Conservation (phyloP, 2,329 filamentous ascomycete species). For the Cordyceps fumosorosea region DNA sequence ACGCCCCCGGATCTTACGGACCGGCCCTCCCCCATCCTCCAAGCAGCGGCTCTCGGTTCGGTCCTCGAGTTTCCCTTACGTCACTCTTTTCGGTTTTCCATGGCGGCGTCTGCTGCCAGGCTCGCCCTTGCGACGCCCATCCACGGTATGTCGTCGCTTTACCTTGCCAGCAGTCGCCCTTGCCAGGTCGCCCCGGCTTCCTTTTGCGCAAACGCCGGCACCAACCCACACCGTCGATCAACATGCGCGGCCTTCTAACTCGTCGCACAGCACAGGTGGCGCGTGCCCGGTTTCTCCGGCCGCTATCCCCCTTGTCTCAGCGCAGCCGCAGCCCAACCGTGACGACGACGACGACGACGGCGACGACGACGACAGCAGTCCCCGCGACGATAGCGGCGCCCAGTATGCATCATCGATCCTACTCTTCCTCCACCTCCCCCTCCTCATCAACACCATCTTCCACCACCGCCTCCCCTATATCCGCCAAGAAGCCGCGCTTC, state of each 20-base stretch:
- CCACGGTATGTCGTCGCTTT: not conserved
- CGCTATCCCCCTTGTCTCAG: not conserved
- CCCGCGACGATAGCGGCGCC: not conserved
- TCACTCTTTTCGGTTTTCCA: not conserved
- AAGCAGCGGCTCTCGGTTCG: not conserved
- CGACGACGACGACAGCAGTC: not conserved
- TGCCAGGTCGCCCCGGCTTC: not conserved
- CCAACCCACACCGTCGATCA: not conserved
- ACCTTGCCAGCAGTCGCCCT: not conserved
- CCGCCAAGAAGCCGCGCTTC: constrained; percentile 32
- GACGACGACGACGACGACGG: not conserved
- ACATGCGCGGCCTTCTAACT: not conserved
- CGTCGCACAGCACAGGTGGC: not conserved
- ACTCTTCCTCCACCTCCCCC: not conserved
- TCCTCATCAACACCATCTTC: constrained; percentile 5
- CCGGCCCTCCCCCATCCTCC: not conserved
- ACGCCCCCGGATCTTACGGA: not conserved
- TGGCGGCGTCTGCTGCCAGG: constrained; percentile 11
- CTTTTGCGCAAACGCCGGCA: not conserved
- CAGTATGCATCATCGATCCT: not conserved
- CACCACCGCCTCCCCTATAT: constrained; percentile 17
- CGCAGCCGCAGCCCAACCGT: not conserved
- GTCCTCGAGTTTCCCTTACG: constrained; percentile 1
- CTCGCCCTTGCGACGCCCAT: constrained; percentile 10
- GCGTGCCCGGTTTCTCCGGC: constrained; percentile 3